phyloP scores from a whole-genome alignment of 2,329 filamentous ascomycete species.

The Colletotrichum lini region DNA sequence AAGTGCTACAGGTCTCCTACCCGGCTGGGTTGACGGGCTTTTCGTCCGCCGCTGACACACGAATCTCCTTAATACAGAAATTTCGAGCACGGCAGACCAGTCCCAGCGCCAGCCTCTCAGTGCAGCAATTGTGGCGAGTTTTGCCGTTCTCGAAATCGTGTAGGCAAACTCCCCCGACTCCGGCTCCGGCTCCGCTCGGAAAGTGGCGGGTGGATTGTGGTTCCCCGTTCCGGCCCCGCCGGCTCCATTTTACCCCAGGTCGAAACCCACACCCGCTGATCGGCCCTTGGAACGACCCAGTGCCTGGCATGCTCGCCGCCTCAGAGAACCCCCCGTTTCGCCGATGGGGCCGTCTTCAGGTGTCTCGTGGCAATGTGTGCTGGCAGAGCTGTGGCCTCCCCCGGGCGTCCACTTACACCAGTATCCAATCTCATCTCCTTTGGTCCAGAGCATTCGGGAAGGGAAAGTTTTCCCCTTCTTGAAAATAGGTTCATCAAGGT shows the following conservation, averaged over 20 bases:
- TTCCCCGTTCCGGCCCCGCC: constrained; percentile 19
- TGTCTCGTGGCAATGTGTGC: not conserved
- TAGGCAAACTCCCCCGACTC: constrained; percentile 13
- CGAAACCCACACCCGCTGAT: not conserved
- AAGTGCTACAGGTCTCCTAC: not conserved
- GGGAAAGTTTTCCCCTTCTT: not conserved
- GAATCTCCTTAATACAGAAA: no score
- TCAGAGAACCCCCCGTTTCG: constrained; percentile 3
- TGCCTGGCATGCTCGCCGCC: not conserved
- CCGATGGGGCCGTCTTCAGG: constrained; percentile 25
- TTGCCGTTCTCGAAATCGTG: not conserved
- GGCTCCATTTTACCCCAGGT: constrained; percentile 30
- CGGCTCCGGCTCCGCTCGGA: constrained; percentile 31
- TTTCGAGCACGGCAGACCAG: no score
- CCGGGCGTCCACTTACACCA: not conserved
- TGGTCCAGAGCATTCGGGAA: not conserved
- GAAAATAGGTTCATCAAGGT: not conserved
- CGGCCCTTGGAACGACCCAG: no score
- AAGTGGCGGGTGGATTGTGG: constrained; percentile 15
- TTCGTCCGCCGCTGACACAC: not conserved
- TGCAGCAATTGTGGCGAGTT: not conserved
- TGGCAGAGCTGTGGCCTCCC: not conserved
- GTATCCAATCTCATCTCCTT: not conserved
- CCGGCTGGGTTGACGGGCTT: not conserved
- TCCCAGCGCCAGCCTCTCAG: no score